Percentiles rank a stretch among this genome's conserved stretches.
phyloP scores from a whole-genome alignment of 2,329 filamentous ascomycete genomes.

The Microsporum audouinii region DNA sequence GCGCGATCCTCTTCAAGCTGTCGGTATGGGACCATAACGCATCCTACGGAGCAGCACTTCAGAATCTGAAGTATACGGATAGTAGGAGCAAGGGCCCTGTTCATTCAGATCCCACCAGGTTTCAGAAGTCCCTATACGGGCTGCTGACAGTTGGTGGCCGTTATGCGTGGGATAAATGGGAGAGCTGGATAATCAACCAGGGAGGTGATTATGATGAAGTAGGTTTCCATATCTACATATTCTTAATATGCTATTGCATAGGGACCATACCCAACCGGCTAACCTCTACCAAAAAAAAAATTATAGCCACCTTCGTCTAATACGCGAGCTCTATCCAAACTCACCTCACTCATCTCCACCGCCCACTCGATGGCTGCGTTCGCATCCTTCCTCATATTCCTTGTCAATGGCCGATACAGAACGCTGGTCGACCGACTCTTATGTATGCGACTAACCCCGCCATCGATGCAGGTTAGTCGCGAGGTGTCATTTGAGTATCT shows the following conservation, averaged over 20 bases:
- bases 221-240: constrained; percentile 7
- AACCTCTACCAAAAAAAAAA: background rate
- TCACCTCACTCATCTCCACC: constrained; percentile 59
- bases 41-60: constrained; percentile 83
- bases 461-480: constrained; percentile 70
- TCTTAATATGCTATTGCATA: background rate
- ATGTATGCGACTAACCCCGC: constrained; percentile 71
- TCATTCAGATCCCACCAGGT: constrained; percentile 58
- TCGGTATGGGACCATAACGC: constrained; percentile 95
- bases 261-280: background rate
- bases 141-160: constrained; percentile 73
- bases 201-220: constrained; percentile 61
- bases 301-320: constrained; percentile 31
- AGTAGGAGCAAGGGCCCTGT: constrained; percentile 55
- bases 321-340: constrained; percentile 49
- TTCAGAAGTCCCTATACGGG: constrained; percentile 78
- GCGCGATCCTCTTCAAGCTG: constrained; percentile 80
- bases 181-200: constrained; percentile 67
- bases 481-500: constrained; percentile 97
- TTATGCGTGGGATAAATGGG: constrained; percentile 88
- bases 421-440: constrained; percentile 80
- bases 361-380: constrained; percentile 73
- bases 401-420: constrained; percentile 80
- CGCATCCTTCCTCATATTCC: constrained; percentile 76
- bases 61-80: constrained; percentile 84